phyloP scores from a whole-genome alignment of 129 eudicot genomes.

The Oenanthe sinensis region DNA sequence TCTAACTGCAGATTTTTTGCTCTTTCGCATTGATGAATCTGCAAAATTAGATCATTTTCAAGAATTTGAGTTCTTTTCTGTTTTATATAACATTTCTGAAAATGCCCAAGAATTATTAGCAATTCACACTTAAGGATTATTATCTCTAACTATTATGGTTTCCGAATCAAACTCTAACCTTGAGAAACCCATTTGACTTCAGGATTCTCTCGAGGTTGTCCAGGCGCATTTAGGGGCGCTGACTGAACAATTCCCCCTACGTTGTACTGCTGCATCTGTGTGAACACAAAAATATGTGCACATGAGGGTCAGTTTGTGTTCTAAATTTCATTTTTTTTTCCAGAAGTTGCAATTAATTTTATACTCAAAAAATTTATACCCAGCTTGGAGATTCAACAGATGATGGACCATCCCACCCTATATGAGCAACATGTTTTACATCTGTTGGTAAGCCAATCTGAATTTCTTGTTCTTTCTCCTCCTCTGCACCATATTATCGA shows the following conservation, averaged over 20 bases:
- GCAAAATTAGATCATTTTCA: not conserved
- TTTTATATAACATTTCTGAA: not conserved
- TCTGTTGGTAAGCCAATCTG: slow-evolving; percentile 72
- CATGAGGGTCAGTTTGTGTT: not conserved
- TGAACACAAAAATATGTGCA: not conserved
- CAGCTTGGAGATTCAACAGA: slow-evolving; percentile 60
- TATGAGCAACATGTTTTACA: slow-evolving; percentile 81
- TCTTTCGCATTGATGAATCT: not conserved
- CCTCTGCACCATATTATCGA: slow-evolving; percentile 30
- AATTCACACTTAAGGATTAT: not conserved
- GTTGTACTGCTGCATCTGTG: slow-evolving; percentile 4
- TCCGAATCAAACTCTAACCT: not conserved
- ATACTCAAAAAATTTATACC: slow-evolving; percentile 30
- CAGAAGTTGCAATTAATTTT: not conserved
- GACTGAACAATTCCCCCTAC: slow-evolving; percentile 1
- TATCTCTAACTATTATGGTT: not conserved
- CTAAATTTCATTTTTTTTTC: no score
- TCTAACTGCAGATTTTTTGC: not conserved
- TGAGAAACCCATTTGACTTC: slow-evolving; percentile 5
- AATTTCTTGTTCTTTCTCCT: slow-evolving; percentile 49
- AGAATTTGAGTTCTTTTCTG: not conserved
- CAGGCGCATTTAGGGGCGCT: not conserved
- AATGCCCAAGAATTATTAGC: not conserved
- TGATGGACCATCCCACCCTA: slow-evolving; percentile 57
- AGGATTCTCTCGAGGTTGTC: not conserved